Evolutionary conservation across 2,329 filamentous ascomycete species (phyloP).

Genomic region (Aspergillus bombycis): DNA sequence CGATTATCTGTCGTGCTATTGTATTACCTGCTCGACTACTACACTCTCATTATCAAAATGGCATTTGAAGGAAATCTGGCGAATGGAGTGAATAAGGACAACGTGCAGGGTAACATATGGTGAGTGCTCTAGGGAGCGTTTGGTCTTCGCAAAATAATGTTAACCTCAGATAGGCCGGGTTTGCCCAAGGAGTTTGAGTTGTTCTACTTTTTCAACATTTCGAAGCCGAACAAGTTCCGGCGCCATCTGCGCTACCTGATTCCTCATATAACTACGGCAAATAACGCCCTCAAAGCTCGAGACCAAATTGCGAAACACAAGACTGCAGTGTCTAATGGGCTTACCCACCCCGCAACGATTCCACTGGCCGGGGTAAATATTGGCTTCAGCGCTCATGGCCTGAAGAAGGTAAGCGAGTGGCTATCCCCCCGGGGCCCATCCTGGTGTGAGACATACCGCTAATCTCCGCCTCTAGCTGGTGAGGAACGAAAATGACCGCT

Average conservation of each 20-base stretch:
- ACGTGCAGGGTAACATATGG: constrained; percentile 24
- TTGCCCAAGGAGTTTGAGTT: constrained; percentile 2
- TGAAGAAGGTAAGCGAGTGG: neutral
- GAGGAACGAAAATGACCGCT: neutral
- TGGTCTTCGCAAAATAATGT: neutral
- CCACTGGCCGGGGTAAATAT: neutral
- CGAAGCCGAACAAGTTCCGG: constrained; percentile 12
- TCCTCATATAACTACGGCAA: constrained; percentile 16
- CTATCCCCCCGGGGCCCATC: neutral
- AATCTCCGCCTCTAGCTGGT: constrained; percentile 3
- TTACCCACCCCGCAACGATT: neutral
- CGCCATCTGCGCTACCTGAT: constrained; percentile 12
- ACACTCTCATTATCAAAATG: constrained; percentile 5
- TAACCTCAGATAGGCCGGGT: neutral
- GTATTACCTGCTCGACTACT: neutral
- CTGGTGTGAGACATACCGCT: neutral
- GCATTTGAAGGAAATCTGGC: neutral
- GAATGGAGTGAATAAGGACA: constrained; percentile 7
- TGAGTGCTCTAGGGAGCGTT: neutral
- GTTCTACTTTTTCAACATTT: constrained; percentile 20
- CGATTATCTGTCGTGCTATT: neutral
- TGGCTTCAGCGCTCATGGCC: neutral
- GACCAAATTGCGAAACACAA: neutral
- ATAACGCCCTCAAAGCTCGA: constrained; percentile 4
- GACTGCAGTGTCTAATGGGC: neutral